These are phyloP conservation scores for Oryza australiensis DNA, from an alignment of 176 grass and related monocot genomes.

Conservation along the genomic window DNA sequence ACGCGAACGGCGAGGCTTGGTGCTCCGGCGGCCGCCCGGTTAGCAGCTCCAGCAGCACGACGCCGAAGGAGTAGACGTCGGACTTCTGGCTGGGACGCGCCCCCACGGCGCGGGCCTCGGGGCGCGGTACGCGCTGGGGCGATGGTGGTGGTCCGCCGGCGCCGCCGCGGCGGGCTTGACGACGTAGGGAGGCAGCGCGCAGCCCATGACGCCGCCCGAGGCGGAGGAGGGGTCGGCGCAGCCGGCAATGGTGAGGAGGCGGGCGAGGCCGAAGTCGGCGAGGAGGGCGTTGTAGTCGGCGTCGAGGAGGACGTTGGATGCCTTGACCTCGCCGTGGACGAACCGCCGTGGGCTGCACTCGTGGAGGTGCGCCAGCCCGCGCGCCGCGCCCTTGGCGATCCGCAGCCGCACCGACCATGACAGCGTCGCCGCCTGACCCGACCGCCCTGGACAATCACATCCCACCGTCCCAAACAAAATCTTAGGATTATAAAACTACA, in stretches of 20 bases:
- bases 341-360: conserved; percentile 82
- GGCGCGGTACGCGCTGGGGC: conserved; percentile 41
- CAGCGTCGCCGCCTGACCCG: conserved; percentile 40
- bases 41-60: conserved; percentile 69
- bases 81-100: conserved; percentile 49
- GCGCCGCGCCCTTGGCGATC: conserved; percentile 62
- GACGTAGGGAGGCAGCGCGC: conserved; percentile 42
- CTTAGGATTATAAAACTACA: not conserved
- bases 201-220: conserved; percentile 36
- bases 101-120: conserved; percentile 44
- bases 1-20: not conserved
- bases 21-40: conserved; percentile 58
- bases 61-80: conserved; percentile 79
- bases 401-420: conserved; percentile 59
- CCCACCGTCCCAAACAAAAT: not conserved
- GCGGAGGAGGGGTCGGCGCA: conserved; percentile 39
- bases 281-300: conserved; percentile 56
- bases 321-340: conserved; percentile 75
- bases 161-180: conserved; percentile 19
- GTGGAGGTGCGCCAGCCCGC: conserved; percentile 78
- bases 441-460: conserved; percentile 12
- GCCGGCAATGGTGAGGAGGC: conserved; percentile 55
- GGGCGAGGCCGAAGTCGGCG: conserved; percentile 76
- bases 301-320: conserved; percentile 90
- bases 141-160: conserved; percentile 2